Conservation (phyloP, 2,329 filamentous ascomycete species). For the Pyricularia pennisetigena region DNA sequence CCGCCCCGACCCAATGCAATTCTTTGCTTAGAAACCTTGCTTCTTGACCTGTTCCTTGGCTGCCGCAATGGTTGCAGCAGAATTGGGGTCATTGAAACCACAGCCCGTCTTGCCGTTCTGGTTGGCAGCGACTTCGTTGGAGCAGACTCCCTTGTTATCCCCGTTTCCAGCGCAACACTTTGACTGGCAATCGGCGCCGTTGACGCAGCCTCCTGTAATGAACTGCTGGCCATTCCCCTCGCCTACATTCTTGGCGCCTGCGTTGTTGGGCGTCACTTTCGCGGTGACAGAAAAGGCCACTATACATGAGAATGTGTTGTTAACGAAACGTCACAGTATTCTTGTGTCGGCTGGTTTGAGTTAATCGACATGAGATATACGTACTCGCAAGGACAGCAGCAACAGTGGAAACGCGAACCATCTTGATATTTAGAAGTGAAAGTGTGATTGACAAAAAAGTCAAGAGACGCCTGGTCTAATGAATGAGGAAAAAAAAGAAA, state of each 20-base stretch:
- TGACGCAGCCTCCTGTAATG: slow-evolving; percentile 23
- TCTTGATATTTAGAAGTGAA: slow-evolving; percentile 11
- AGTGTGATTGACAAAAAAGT: neutral
- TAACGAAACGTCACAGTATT: neutral
- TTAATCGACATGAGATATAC: slow-evolving; percentile 12
- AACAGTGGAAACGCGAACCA: slow-evolving; percentile 18
- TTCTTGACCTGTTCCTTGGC: slow-evolving; percentile 21
- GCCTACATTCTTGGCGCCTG: slow-evolving; percentile 20
- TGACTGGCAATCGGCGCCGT: slow-evolving; percentile 18
- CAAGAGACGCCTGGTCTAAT: neutral
- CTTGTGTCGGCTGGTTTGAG: neutral
- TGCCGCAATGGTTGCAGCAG: slow-evolving; percentile 17
- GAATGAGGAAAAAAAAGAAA: neutral
- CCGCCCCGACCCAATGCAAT: neutral
- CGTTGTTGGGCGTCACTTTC: slow-evolving; percentile 19
- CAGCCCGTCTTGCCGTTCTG: slow-evolving; percentile 25
- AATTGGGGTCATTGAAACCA: slow-evolving; percentile 21
- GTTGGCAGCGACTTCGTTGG: slow-evolving; percentile 18
- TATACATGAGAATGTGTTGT: slow-evolving; percentile 3
- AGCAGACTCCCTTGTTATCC: slow-evolving; percentile 20
- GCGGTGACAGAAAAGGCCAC: slow-evolving; percentile 17
- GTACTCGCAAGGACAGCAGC: slow-evolving; percentile 14
- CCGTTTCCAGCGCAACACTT: slow-evolving; percentile 19
- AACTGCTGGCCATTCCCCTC: slow-evolving; percentile 18
- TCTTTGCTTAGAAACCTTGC: slow-evolving; percentile 18